phyloP scores from a whole-genome alignment of 345 rosid species.

The Pistacia integerrima region DNA sequence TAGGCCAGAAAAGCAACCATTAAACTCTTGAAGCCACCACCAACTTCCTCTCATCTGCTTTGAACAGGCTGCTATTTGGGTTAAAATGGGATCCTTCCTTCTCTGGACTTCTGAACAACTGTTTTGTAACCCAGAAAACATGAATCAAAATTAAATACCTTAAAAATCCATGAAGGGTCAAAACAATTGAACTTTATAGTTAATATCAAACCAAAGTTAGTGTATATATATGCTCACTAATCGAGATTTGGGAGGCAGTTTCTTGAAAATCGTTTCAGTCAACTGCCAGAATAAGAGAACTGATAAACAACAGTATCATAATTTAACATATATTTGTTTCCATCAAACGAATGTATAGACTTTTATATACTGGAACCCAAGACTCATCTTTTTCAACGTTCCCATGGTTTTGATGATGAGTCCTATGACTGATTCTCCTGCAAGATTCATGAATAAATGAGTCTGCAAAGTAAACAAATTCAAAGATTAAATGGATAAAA shows the following conservation, averaged over 20 bases:
- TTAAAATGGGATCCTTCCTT: constrained; percentile 90
- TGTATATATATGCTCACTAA: constrained; percentile 33
- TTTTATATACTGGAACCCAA: constrained; percentile 66
- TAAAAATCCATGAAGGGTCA: background rate
- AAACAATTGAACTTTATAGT: background rate
- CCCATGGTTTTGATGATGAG: constrained; percentile 90
- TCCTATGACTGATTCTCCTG: constrained; percentile 92
- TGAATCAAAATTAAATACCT: background rate
- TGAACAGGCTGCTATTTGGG: constrained; percentile 70
- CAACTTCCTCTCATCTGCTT: constrained; percentile 63
- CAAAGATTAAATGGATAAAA: background rate
- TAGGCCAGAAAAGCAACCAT: constrained; percentile 50
- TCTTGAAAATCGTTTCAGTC: constrained; percentile 58
- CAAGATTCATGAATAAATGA: background rate
- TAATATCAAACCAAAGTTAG: background rate
- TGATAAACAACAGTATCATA: background rate
- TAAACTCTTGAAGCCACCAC: constrained; percentile 65
- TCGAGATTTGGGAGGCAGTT: constrained; percentile 34
- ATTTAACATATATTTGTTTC: background rate
- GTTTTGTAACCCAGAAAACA: constrained; percentile 2
- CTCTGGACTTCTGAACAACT: constrained; percentile 94
- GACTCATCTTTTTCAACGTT: constrained; percentile 86
- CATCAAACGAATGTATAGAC: background rate
- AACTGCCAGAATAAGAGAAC: constrained; percentile 37
- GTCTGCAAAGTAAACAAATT: background rate